phyloP scores from a whole-genome alignment of 768 basidiomycete species.

The Peribolospora kevripleyi region DNA sequence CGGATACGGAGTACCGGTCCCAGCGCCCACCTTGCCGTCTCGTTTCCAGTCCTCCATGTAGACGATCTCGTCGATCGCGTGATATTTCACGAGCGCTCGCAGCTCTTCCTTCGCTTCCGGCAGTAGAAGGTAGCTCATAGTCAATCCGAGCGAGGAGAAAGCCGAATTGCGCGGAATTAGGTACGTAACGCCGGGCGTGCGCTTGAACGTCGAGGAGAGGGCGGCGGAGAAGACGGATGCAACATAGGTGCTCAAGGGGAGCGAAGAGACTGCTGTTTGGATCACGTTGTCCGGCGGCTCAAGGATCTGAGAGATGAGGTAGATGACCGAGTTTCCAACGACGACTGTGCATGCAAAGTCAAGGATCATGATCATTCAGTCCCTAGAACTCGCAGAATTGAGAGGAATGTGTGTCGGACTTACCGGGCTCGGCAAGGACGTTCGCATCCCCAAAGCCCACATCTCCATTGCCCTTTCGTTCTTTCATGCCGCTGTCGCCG shows the following conservation, averaged over 20 bases:
- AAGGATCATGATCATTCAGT: not conserved
- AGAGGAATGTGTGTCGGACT: conserved; percentile 15
- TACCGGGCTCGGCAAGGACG: conserved; percentile 52
- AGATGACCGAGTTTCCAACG: conserved; percentile 56
- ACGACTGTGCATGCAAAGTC: conserved; percentile 28
- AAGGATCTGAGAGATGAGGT: conserved; percentile 64
- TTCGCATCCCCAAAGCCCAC: conserved; percentile 65
- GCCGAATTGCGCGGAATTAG: conserved; percentile 76
- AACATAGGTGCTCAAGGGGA: conserved; percentile 76
- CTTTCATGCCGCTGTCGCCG: conserved; percentile 6
- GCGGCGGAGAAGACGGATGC: conserved; percentile 69
- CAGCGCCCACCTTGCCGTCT: conserved; percentile 30
- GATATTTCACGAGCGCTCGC: conserved; percentile 64
- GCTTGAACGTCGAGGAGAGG: conserved; percentile 43
- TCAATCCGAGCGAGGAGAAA: conserved; percentile 66
- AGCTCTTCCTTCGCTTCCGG: conserved; percentile 49
- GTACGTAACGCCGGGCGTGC: conserved; percentile 46
- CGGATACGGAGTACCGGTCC: conserved; percentile 28
- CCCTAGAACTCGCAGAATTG: not conserved
- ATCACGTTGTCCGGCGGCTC: conserved; percentile 59
- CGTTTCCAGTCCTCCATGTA: conserved; percentile 31
- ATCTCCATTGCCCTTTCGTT: conserved; percentile 19
- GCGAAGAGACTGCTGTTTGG: conserved; percentile 39
- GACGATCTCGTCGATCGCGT: conserved; percentile 47
- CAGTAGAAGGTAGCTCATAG: conserved; percentile 62